Base-by-base conservation (phyloP, 2,329 filamentous ascomycete species). In the Cladorrhinum sp. region DNA sequence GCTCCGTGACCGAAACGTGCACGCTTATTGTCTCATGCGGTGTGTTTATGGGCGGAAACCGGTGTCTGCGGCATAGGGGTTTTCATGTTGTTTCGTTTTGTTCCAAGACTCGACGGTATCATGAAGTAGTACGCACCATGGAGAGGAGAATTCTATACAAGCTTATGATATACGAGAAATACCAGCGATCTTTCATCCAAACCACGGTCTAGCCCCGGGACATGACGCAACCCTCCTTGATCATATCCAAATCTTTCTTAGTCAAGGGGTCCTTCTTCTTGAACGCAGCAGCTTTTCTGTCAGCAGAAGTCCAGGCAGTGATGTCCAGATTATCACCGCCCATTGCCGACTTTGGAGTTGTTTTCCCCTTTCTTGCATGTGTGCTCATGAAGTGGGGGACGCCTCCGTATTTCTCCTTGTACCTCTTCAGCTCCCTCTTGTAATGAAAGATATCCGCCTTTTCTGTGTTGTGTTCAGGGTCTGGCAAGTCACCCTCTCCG, bases 261-360 rank as follows among this genome's bases (percentile, higher is more conserved):
- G 52, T 29, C 2, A 79, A 49, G 2, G 75, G 74, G 51, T 79
- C 76, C 61, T 74, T 77, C 1, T 68, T 65, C 4, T 67, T 29
- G 41, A 73, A 78, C 16, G 59, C 63, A 2, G 59, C 50, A 18
- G 32, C 53, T 66, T 75, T 77, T 38, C 76, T 71, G 52, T 75
- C 66, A 1, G 67, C 66, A 73, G 52, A 77, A 69, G 59, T 78
- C 77, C 59, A 68, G 4, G 61, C 55, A 1, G 65, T 67, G 53
- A 67, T 57, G 49, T 68, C 66, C 2, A 72, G 62, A 0, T 27
- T 18, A 57, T 79, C 76, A 0, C 77, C 76, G 3, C 77, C 77
- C 18, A 78, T 74, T n/a, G 49, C 38, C 2, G n/a, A 45, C 49
- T 16, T 24, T 36, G 16, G 25, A 29, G n/a, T n/a, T 29, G 25